Evolutionary conservation across 2,329 filamentous ascomycete genomes (phyloP).

Genomic region (Hymenotorrendiella dingleyae): DNA sequence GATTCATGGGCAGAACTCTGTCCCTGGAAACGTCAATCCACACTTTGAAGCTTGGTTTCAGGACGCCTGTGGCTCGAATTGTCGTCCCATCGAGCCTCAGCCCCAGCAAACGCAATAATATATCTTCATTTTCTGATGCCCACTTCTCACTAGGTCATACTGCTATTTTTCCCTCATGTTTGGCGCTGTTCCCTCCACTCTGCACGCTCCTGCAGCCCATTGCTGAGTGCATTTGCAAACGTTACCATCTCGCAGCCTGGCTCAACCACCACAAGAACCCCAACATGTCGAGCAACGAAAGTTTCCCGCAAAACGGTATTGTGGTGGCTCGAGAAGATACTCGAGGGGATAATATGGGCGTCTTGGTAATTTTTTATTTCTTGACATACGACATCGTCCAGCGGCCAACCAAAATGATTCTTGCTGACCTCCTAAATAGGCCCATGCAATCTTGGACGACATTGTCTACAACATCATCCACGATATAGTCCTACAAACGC

Average conservation of each 20-base stretch:
- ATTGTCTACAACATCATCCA: slow-evolving; percentile 71
- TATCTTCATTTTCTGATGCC: slow-evolving; percentile 12
- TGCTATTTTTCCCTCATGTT: slow-evolving; percentile 6
- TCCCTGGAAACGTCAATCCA: slow-evolving; percentile 2
- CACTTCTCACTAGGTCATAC: neutral
- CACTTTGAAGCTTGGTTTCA: slow-evolving; percentile 21
- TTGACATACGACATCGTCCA: slow-evolving; percentile 10
- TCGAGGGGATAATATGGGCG: slow-evolving; percentile 43
- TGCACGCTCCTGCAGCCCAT: slow-evolving; percentile 16
- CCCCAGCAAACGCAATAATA: slow-evolving; percentile 12
- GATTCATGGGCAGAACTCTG: slow-evolving; percentile 8
- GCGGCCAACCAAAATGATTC: slow-evolving; percentile 11
- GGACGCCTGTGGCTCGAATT: too few relatives aligned
- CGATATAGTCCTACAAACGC: slow-evolving; percentile 66
- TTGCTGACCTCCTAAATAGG: slow-evolving; percentile 35
- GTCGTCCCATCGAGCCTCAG: too few relatives aligned
- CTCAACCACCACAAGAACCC: slow-evolving; percentile 1
- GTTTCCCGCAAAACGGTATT: slow-evolving; percentile 37
- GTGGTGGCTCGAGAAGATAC: slow-evolving; percentile 43
- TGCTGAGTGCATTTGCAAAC: slow-evolving; percentile 15
- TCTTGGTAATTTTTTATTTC: slow-evolving; percentile 44
- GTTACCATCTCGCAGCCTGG: slow-evolving; percentile 8
- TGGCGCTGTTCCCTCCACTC: slow-evolving; percentile 11
- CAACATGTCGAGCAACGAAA: slow-evolving; percentile 26
- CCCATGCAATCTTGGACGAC: slow-evolving; percentile 66